Evolutionary conservation across 139 green algal genomes (phyloP).

Genomic region (Yamagishiella unicocca): DNA sequence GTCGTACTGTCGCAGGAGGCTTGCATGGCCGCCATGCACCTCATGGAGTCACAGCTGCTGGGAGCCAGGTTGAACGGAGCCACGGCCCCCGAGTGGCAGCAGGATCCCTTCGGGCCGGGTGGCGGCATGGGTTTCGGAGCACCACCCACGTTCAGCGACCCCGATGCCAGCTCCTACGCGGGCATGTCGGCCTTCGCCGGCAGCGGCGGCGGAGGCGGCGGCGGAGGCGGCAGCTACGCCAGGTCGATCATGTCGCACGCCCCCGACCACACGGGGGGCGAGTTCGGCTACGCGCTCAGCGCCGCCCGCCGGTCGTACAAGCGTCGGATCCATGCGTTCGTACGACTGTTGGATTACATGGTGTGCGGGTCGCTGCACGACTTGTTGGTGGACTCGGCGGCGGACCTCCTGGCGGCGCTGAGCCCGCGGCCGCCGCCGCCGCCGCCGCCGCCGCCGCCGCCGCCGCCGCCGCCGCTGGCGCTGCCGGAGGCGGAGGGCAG

Average conservation of each 20-base stretch:
- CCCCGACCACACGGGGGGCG: slow-evolving; percentile 40
- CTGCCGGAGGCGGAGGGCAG: background rate
- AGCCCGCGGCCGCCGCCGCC: slow-evolving; percentile 18
- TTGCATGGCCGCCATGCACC: slow-evolving; percentile 54
- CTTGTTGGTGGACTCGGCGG: slow-evolving; percentile 59
- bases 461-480: background rate
- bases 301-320: slow-evolving; percentile 77
- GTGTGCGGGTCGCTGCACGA: slow-evolving; percentile 74
- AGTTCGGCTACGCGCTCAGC: slow-evolving; percentile 77
- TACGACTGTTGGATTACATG: slow-evolving; percentile 85
- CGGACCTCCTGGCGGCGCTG: slow-evolving; percentile 56
- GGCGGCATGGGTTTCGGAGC: no score
- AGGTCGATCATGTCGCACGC: slow-evolving; percentile 6
- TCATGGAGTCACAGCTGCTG: slow-evolving; percentile 59
- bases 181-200: slow-evolving; percentile 1
- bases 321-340: slow-evolving; percentile 73
- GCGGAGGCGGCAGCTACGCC: background rate
- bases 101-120: no score
- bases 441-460: background rate
- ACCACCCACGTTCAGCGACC: no score
- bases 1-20: no score
- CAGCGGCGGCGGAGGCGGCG: background rate
- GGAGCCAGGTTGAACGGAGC: slow-evolving; percentile 29
- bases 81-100: no score
- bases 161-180: no score